Evolutionary conservation across 2,329 filamentous ascomycete species (phyloP).

Genomic region (Metarhizium rileyi): DNA sequence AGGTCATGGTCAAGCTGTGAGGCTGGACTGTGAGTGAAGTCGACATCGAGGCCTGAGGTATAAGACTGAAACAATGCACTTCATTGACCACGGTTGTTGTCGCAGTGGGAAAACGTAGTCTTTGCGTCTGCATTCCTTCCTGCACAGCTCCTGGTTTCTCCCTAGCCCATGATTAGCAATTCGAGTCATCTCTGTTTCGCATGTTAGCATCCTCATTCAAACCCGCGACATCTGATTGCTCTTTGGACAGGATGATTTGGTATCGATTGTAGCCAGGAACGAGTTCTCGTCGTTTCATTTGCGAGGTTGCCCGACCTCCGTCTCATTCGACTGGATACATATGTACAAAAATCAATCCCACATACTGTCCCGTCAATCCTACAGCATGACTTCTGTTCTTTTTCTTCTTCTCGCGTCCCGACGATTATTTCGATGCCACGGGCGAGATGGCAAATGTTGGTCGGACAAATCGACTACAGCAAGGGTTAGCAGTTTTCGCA

Average conservation of each 20-base stretch:
- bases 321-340: neutral
- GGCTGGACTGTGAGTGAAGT: slow-evolving; percentile 21
- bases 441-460: slow-evolving; percentile 71
- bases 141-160: neutral
- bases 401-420: neutral
- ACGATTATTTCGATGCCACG: slow-evolving; percentile 45
- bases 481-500: neutral
- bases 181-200: neutral
- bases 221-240: neutral
- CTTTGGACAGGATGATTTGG: neutral
- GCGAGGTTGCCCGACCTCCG: neutral
- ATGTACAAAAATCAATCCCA: neutral
- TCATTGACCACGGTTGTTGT: neutral
- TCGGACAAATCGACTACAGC: slow-evolving; percentile 56
- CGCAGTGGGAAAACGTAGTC: neutral
- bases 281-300: neutral
- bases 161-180: neutral
- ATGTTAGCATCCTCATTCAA: neutral
- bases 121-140: neutral
- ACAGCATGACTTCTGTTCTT: neutral
- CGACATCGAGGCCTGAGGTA: neutral
- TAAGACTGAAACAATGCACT: neutral
- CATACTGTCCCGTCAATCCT: neutral
- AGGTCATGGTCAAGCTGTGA: slow-evolving; percentile 26
- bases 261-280: neutral